phyloP scores from a whole-genome alignment of 2,329 filamentous ascomycete species.

The Colletotrichum sp. region DNA sequence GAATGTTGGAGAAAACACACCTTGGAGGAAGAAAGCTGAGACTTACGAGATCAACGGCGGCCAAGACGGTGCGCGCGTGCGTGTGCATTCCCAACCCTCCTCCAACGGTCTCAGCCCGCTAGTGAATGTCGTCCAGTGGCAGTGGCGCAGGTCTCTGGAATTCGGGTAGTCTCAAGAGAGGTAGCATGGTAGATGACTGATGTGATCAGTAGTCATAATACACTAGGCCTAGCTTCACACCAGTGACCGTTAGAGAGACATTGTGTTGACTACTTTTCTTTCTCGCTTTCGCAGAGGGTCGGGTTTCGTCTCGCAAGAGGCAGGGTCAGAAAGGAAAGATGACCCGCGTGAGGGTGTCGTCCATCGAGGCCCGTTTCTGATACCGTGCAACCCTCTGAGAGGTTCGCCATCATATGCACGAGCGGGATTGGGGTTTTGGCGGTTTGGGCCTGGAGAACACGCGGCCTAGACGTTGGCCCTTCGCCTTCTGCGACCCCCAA shows the following conservation, averaged over 20 bases:
- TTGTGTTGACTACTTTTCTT: background rate
- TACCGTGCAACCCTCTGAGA: background rate
- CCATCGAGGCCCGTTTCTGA: background rate
- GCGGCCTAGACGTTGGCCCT: background rate
- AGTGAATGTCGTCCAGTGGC: background rate
- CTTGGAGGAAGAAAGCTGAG: constrained; percentile 9
- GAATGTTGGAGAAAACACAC: constrained; percentile 14
- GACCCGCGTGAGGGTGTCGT: background rate
- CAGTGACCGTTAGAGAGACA: background rate
- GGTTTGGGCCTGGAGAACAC: background rate
- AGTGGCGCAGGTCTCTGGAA: constrained; percentile 1
- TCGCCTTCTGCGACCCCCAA: background rate
- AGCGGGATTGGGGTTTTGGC: background rate
- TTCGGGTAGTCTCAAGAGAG: background rate
- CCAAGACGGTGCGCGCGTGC: background rate
- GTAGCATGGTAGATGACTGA: background rate
- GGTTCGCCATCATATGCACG: background rate
- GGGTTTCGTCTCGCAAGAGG: background rate
- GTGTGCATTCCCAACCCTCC: constrained; percentile 1
- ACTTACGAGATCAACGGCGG: constrained; percentile 12
- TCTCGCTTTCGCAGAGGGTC: background rate
- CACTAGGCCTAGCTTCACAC: background rate
- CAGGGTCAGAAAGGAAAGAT: background rate
- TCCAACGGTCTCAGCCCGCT: background rate
- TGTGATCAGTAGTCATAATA: background rate